Evolutionary conservation across 2,329 filamentous ascomycete species (phyloP).

Genomic region (Lasiodiplodia theobromae): DNA sequence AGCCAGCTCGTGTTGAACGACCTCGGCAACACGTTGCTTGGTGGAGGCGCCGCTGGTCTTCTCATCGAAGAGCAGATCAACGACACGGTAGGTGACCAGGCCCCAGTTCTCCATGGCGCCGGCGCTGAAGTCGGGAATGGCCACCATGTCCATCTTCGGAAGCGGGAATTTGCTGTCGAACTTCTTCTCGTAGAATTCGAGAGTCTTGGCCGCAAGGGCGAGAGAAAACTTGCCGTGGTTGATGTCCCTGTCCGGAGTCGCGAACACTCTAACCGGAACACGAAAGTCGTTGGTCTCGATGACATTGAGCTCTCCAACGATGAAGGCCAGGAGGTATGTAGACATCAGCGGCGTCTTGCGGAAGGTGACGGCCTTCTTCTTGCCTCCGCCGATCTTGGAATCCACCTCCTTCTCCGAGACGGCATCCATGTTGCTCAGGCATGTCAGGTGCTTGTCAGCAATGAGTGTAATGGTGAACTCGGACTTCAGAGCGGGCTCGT

Average conservation of each 20-base stretch:
- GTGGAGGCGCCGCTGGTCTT: slow-evolving; percentile 87
- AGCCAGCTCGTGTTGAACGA: slow-evolving; percentile 94
- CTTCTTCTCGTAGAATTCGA: slow-evolving; percentile 94
- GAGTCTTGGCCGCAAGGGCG: slow-evolving; percentile 84
- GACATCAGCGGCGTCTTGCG: slow-evolving; percentile 94
- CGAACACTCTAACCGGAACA: slow-evolving; percentile 91
- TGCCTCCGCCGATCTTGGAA: slow-evolving; percentile 66
- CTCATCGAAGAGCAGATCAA: slow-evolving; percentile 89
- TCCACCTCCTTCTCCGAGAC: slow-evolving; percentile 77
- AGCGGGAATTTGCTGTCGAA: slow-evolving; percentile 88
- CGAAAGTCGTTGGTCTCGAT: slow-evolving; percentile 93
- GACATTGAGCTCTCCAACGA: slow-evolving; percentile 91
- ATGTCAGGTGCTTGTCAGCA: slow-evolving; percentile 88
- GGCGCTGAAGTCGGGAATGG: slow-evolving; percentile 93
- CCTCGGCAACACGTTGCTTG: slow-evolving; percentile 92
- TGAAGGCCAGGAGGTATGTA: slow-evolving; percentile 92
- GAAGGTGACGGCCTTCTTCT: slow-evolving; percentile 89
- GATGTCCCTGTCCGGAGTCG: slow-evolving; percentile 86
- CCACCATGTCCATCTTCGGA: slow-evolving; percentile 96
- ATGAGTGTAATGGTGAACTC: slow-evolving; percentile 92
- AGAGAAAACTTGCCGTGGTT: slow-evolving; percentile 91
- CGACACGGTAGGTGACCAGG: slow-evolving; percentile 90
- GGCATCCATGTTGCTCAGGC: slow-evolving; percentile 96
- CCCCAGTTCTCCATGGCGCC: slow-evolving; percentile 99
- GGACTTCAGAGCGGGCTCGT: slow-evolving; percentile 96